Conservation (phyloP, 768 basidiomycete genomes). For the Pleurotus citrinopileatus region DNA sequence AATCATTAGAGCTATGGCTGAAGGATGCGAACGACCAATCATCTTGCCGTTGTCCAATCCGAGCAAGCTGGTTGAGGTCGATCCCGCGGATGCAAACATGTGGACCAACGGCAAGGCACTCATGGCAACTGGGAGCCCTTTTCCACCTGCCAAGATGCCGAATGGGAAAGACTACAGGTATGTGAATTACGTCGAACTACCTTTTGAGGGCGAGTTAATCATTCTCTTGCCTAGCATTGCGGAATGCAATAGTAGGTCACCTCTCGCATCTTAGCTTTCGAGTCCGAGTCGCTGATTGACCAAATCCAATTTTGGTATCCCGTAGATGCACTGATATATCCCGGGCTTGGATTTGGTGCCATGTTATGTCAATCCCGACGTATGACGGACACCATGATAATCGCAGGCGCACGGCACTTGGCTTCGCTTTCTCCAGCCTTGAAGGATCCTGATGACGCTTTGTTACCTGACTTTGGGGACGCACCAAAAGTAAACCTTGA, state of each 20-base stretch:
- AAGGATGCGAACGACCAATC: slow-evolving; percentile 69
- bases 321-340: slow-evolving; percentile 75
- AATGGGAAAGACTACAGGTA: slow-evolving; percentile 66
- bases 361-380: slow-evolving; percentile 61
- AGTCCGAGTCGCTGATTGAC: no score
- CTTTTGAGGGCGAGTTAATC: not conserved
- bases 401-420: slow-evolving; percentile 72
- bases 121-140: slow-evolving; percentile 83
- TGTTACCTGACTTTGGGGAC: slow-evolving; percentile 76
- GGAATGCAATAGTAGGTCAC: slow-evolving; percentile 61
- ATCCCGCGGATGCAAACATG: slow-evolving; percentile 64
- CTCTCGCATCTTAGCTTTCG: no score
- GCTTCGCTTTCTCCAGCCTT: slow-evolving; percentile 75
- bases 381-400: slow-evolving; percentile 86
- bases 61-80: slow-evolving; percentile 70
- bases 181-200: slow-evolving; percentile 20
- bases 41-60: slow-evolving; percentile 87
- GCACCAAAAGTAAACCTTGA: slow-evolving; percentile 75
- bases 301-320: not conserved
- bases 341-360: slow-evolving; percentile 81
- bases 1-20: slow-evolving; percentile 65
- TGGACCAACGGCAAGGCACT: slow-evolving; percentile 83
- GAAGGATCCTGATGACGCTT: slow-evolving; percentile 63
- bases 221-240: slow-evolving; percentile 47
- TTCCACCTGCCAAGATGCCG: slow-evolving; percentile 66